Conservation (phyloP, 441 rosid species). For the Erodium trifolium region DNA sequence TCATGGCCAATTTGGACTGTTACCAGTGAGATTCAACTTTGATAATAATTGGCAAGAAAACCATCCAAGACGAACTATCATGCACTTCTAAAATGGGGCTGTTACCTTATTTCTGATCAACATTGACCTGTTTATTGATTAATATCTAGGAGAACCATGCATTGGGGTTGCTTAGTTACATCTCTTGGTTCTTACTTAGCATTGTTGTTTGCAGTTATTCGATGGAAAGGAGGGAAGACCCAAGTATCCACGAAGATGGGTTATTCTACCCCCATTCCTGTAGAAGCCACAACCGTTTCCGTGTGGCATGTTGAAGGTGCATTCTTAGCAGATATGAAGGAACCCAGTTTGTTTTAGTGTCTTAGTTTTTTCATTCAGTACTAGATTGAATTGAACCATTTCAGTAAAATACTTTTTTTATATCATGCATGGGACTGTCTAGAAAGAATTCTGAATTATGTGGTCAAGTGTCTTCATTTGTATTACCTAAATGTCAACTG, state of each 20-base stretch:
- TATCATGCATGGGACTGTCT: too few relatives aligned
- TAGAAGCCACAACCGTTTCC: background rate
- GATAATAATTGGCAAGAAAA: background rate
- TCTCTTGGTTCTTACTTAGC: background rate
- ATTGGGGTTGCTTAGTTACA: background rate
- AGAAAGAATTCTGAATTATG: too few relatives aligned
- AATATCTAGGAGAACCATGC: background rate
- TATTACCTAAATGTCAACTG: too few relatives aligned
- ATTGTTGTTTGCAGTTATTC: conserved; percentile 21
- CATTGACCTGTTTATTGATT: background rate
- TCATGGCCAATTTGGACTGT: background rate
- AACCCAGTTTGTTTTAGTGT: background rate
- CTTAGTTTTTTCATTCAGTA: too few relatives aligned
- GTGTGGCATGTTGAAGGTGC: too few relatives aligned
- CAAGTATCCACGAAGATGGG: conserved; percentile 25
- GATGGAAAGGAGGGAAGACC: conserved; percentile 31
- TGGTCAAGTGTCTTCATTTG: too few relatives aligned
- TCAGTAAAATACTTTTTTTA: too few relatives aligned
- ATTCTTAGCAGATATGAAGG: background rate
- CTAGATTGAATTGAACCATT: too few relatives aligned
- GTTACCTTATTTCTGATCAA: background rate
- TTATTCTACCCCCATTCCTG: conserved; percentile 29
- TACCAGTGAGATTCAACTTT: background rate
- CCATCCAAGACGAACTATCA: background rate
- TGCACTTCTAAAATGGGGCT: background rate